A percentile compares a stretch with the other conserved stretches of the same genome.
Evolutionary conservation across 2,329 filamentous ascomycete genomes (phyloP).

Genomic region (Oidium heveae): DNA sequence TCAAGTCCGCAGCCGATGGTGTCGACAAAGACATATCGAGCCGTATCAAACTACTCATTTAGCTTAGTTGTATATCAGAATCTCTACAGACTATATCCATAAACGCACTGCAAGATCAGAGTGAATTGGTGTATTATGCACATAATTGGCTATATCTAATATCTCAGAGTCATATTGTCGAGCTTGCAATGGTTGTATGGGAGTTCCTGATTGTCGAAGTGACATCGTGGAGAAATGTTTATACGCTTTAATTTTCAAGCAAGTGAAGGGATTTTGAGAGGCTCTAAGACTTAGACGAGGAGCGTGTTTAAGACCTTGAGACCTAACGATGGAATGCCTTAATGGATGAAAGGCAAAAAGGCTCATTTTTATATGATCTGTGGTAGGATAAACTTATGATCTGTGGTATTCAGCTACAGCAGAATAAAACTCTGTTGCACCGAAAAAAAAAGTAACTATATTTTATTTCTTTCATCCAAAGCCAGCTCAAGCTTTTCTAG

Average conservation of each 20-base stretch:
- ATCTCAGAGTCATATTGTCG: conserved; percentile 75
- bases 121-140: conserved; percentile 73
- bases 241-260: conserved; percentile 2
- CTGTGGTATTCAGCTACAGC: too few species aligned
- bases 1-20: conserved; percentile 92
- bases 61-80: conserved; percentile 5
- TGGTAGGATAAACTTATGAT: too few species aligned
- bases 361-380: too few species aligned
- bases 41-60: conserved; percentile 56
- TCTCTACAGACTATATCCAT: neutral
- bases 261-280: too few species aligned
- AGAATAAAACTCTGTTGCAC: too few species aligned
- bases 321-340: too few species aligned
- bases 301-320: too few species aligned
- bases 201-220: conserved; percentile 17
- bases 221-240: conserved; percentile 16
- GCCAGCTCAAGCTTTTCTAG: too few species aligned
- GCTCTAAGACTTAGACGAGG: too few species aligned
- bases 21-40: conserved; percentile 88
- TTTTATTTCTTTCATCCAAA: too few species aligned
- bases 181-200: conserved; percentile 20
- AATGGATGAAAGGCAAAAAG: too few species aligned
- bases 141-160: conserved; percentile 81
- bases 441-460: too few species aligned
- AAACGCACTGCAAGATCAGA: conserved; percentile 72